phyloP scores from a whole-genome alignment of 108 stramenopile species.

The Parmales sp. region DNA sequence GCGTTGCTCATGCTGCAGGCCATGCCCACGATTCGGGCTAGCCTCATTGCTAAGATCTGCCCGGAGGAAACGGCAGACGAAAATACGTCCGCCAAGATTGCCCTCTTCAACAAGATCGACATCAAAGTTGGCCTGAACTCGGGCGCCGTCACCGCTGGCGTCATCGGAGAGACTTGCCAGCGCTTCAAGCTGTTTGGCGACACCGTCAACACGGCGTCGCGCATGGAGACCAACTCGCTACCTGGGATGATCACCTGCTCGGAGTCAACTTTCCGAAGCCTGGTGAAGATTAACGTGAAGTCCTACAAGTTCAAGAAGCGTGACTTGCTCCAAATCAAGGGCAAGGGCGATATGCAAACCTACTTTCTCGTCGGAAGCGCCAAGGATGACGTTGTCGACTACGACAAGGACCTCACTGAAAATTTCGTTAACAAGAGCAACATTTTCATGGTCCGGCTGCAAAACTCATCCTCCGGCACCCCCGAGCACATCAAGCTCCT shows the following conservation, averaged over 20 bases:
- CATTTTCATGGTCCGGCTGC: too few species aligned
- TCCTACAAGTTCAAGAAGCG: slow-evolving; percentile 9
- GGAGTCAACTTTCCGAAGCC: slow-evolving; percentile 10
- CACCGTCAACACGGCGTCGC: slow-evolving; percentile 34
- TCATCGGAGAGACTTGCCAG: slow-evolving; percentile 26
- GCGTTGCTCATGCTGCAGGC: slow-evolving; percentile 12
- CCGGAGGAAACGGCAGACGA: not conserved
- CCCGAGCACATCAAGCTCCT: too few species aligned
- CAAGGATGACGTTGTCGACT: not conserved
- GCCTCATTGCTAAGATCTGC: not conserved
- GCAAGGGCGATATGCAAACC: slow-evolving; percentile 34
- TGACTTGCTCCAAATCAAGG: slow-evolving; percentile 23
- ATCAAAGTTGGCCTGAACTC: slow-evolving; percentile 33
- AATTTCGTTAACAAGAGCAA: too few species aligned
- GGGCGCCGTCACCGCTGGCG: slow-evolving; percentile 30
- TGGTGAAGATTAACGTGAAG: not conserved
- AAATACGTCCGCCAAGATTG: too few species aligned
- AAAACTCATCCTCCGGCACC: too few species aligned
- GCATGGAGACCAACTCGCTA: slow-evolving; percentile 28
- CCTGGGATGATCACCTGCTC: slow-evolving; percentile 15
- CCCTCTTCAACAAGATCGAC: slow-evolving; percentile 6
- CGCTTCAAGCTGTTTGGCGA: slow-evolving; percentile 38
- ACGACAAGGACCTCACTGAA: too few species aligned
- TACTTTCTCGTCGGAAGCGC: slow-evolving; percentile 20
- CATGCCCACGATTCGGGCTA: slow-evolving; percentile 7